Evolutionary conservation across 495 filamentous ascomycete genomes (phyloP).

Genomic region (Trichoderma virens): DNA sequence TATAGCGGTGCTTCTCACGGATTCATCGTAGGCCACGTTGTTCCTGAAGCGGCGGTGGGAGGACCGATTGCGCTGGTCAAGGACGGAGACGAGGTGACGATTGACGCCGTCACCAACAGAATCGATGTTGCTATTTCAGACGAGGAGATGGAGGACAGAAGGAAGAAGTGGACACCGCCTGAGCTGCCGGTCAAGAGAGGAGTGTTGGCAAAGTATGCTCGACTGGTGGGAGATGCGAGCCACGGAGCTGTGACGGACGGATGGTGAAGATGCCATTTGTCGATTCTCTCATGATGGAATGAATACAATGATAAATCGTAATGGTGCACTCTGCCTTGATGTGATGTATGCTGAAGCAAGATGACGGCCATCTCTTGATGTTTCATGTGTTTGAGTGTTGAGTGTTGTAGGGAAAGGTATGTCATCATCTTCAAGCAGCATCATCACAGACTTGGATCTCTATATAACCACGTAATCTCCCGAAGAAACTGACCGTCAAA

Average conservation of each 20-base stretch:
- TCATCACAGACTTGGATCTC: too few species aligned
- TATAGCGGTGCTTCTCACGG: conserved; percentile 89
- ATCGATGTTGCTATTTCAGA: conserved; percentile 58
- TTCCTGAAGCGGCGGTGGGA: conserved; percentile 77
- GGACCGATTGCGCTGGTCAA: conserved; percentile 75
- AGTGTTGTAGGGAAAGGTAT: too few species aligned
- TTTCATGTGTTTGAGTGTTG: too few species aligned
- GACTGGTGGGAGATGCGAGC: conserved; percentile 47
- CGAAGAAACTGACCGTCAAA: too few species aligned
- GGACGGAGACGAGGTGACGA: conserved; percentile 80
- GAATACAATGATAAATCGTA: too few species aligned
- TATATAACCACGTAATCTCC: too few species aligned
- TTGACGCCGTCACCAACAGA: conserved; percentile 73
- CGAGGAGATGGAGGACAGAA: conserved; percentile 61
- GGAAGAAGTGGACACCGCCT: conserved; percentile 67
- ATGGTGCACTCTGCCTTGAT: too few species aligned
- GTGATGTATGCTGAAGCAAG: too few species aligned
- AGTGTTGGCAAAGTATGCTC: conserved; percentile 83
- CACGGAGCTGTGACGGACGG: conserved; percentile 48
- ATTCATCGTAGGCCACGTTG: conserved; percentile 93
- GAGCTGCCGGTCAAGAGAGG: conserved; percentile 71
- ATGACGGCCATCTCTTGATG: too few species aligned
- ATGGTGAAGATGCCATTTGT: conserved; percentile 10
- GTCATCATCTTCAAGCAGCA: too few species aligned
- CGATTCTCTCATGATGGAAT: not conserved